phyloP scores from a whole-genome alignment of 768 basidiomycete genomes.

The Amanita inopinata region DNA sequence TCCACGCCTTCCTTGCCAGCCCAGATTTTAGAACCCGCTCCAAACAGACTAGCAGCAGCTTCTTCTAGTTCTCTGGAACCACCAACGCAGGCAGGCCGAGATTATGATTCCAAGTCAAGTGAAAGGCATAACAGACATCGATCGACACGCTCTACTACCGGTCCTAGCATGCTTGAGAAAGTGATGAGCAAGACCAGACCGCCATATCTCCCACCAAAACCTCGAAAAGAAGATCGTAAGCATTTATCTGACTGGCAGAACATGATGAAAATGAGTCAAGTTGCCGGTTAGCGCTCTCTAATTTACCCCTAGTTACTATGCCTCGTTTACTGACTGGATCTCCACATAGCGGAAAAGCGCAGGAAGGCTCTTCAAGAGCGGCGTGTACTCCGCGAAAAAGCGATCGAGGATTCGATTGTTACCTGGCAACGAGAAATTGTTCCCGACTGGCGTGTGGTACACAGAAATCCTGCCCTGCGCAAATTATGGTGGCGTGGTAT shows the following conservation, averaged over 20 bases:
- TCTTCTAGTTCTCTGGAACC: background rate
- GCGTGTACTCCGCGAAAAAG: slow-evolving; percentile 51
- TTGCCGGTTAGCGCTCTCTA: slow-evolving; percentile 44
- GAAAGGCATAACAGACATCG: slow-evolving; percentile 29
- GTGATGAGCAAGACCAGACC: slow-evolving; percentile 82
- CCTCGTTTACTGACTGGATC: no score
- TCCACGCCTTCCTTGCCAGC: slow-evolving; percentile 19
- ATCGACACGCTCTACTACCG: slow-evolving; percentile 41
- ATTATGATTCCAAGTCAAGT: slow-evolving; percentile 1
- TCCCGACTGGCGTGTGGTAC: slow-evolving; percentile 75
- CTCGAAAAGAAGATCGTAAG: slow-evolving; percentile 64
- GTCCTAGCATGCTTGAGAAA: slow-evolving; percentile 68
- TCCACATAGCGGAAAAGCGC: slow-evolving; percentile 55
- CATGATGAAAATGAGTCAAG: slow-evolving; percentile 80
- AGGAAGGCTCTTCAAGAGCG: slow-evolving; percentile 53
- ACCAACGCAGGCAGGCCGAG: background rate
- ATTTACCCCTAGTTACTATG: slow-evolving; percentile 1
- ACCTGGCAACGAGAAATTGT: slow-evolving; percentile 73
- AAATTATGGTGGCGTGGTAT: slow-evolving; percentile 86
- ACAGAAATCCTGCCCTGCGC: slow-evolving; percentile 53
- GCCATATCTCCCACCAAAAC: slow-evolving; percentile 76
- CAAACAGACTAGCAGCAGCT: slow-evolving; percentile 7
- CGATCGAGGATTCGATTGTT: slow-evolving; percentile 58
- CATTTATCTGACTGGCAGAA: slow-evolving; percentile 80
- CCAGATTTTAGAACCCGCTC: slow-evolving; percentile 16